These are phyloP conservation scores for Backusella mclennaniae DNA, from an alignment of 192 early-diverging fungal genomes.

Conservation along the genomic window DNA sequence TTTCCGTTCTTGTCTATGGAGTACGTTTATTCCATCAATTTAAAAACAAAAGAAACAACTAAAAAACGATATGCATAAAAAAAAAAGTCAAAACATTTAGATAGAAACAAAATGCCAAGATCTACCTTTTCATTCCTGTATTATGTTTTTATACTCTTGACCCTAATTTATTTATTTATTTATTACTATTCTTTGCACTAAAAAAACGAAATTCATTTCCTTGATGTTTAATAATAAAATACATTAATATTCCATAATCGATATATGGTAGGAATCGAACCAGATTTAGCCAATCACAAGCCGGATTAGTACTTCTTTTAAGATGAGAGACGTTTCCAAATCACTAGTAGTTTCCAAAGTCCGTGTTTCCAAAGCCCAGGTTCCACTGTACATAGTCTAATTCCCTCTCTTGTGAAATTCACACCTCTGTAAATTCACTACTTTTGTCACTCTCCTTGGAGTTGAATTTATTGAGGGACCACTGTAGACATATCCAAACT, in stretches of 20 bases:
- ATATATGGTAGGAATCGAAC: too few relatives aligned
- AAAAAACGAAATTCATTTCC: neutral
- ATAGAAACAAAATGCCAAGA: neutral
- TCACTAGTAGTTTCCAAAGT: too few relatives aligned
- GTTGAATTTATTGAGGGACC: too few relatives aligned
- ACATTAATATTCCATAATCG: neutral
- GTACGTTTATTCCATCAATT: neutral
- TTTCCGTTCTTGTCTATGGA: constrained; percentile 29
- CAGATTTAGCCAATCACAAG: too few relatives aligned
- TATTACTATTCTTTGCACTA: neutral
- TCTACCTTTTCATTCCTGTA: neutral
- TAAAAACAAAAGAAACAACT: neutral
- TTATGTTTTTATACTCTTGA: neutral
- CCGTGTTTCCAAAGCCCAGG: too few relatives aligned
- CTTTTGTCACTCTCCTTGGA: too few relatives aligned
- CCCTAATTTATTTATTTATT: constrained; percentile 3
- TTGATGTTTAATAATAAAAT: neutral
- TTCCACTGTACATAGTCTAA: too few relatives aligned
- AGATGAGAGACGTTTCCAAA: too few relatives aligned
- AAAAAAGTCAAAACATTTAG: neutral
- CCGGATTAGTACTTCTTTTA: too few relatives aligned
- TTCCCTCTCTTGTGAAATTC: too few relatives aligned
- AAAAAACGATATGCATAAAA: neutral
- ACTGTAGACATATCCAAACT: too few relatives aligned
- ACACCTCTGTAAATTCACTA: too few relatives aligned